Conservation (phyloP, 2,329 filamentous ascomycete species). For the Lecanicillium sp. region DNA sequence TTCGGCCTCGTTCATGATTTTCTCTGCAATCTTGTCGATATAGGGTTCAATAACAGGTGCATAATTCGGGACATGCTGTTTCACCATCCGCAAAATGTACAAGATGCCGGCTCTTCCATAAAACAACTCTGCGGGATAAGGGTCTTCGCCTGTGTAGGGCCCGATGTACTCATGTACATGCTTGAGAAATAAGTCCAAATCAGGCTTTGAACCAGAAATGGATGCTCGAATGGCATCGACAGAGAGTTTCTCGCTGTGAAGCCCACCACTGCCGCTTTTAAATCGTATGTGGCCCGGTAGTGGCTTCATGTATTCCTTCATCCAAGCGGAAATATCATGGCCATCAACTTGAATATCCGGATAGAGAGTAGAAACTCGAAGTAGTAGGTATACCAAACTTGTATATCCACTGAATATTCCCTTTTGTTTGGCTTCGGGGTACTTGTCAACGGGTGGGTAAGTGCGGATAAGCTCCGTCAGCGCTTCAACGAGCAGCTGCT, state of each 20-base stretch:
- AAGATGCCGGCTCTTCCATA: conserved; percentile 57
- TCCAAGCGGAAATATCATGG: conserved; percentile 30
- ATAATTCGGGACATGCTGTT: conserved; percentile 39
- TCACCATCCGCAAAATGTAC: conserved; percentile 53
- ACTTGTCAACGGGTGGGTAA: conserved; percentile 19
- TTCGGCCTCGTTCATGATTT: conserved; percentile 42
- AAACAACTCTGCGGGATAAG: conserved; percentile 45
- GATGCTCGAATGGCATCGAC: conserved; percentile 29
- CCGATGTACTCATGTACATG: conserved; percentile 16
- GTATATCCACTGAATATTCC: conserved; percentile 40
- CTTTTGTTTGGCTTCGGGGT: conserved; percentile 18
- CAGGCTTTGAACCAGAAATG: conserved; percentile 21
- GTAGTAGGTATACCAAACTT: conserved; percentile 39
- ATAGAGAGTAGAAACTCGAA: conserved; percentile 27
- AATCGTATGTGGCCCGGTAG: conserved; percentile 17
- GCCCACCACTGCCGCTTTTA: conserved; percentile 29
- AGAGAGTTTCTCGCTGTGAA: conserved; percentile 33
- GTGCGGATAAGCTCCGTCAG: conserved; percentile 18
- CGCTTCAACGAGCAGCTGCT: conserved; percentile 13
- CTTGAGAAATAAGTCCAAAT: conserved; percentile 24
- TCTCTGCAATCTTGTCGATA: conserved; percentile 44
- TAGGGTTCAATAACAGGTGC: conserved; percentile 37
- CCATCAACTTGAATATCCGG: conserved; percentile 28
- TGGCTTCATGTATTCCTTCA: conserved; percentile 30
- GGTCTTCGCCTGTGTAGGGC: conserved; percentile 17